Evolutionary conservation across 1,284 basidiomycete species (phyloP), one percentile per base, ranked within the genome.

Genomic region (Inonotus hispidus): DNA sequence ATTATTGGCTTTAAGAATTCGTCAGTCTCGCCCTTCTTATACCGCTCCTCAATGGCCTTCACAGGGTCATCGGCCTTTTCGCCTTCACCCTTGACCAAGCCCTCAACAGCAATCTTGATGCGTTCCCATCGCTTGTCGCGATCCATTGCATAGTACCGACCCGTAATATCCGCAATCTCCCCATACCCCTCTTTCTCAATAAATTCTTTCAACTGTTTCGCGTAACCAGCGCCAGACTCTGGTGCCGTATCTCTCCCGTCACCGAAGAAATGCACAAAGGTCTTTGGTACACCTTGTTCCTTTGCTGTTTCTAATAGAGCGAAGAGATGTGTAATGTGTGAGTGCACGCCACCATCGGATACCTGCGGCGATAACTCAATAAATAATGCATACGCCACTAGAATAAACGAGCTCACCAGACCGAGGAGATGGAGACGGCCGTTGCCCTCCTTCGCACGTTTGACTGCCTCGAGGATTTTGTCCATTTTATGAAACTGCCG

Each of bases 1-100:
- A 95, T 91, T 71, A 95, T 92, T 1, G 93, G 93, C 77, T 94
- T 94, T 74, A 95, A 77, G 75, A 96, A 95, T 77, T 96, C 93
- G 68, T 95, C 93, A 3, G 92, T 95, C 60, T 92, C 81, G 66
- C 92, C 86, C 67, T 88, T 87, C 67, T 83, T 81, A 71, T 95
- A 95, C 66, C 83, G 77, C 70, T 81, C 80, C 71, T 88, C 82
- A 66, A 88, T 91, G 2, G 77, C 82, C 73, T 85, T 81, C 66
- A 92, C 80, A 0, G 74, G 76, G 8, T 87, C 85, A 53, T 84
- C 74, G 3, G 72, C 79, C 57, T 79, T 75, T 68, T 92, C 88
- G 5, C 92, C 91, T 62, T 79, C 82, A 6, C 92, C 93, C 54
- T 82, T 78, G 2, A 93, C 82, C 39, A 96, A 81, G 3, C 85